phyloP scores from a whole-genome alignment of 257 asterid genomes.

The Coffea eugenioides region DNA sequence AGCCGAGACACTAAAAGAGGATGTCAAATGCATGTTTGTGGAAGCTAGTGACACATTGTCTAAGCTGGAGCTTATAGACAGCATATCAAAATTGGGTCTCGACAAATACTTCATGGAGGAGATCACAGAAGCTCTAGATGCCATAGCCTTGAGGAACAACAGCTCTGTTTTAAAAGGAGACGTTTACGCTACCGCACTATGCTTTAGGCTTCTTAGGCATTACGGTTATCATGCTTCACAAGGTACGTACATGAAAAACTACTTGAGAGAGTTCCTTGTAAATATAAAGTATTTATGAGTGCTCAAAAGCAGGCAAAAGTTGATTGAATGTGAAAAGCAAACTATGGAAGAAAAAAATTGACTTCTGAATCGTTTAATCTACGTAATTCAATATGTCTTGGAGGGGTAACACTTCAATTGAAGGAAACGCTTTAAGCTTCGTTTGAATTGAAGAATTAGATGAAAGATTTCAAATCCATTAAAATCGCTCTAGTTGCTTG shows the following conservation, averaged over 20 bases:
- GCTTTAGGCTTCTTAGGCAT: conserved; percentile 53
- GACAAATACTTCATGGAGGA: conserved; percentile 38
- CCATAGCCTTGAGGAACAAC: background rate
- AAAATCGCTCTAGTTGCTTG: no score
- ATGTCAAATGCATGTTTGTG: conserved; percentile 19
- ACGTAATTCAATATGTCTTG: no score
- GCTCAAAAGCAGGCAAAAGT: no score
- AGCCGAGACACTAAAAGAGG: conserved; percentile 32
- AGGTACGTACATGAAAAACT: conserved; percentile 26
- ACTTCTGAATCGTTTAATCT: no score
- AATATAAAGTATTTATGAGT: no score
- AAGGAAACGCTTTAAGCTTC: no score
- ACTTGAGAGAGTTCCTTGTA: no score
- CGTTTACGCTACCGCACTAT: conserved; percentile 34
- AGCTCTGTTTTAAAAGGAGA: background rate
- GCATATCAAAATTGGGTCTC: conserved; percentile 37
- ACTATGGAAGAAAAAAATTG: no score
- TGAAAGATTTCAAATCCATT: no score
- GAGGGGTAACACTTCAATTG: no score
- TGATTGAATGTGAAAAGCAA: no score
- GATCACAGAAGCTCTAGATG: conserved; percentile 15
- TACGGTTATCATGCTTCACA: conserved; percentile 44
- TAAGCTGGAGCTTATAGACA: conserved; percentile 43
- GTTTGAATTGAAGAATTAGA: no score
- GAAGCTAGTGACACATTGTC: conserved; percentile 16